Conservation (phyloP, 1,284 basidiomycete species). For the Amylostereum chailletii region DNA sequence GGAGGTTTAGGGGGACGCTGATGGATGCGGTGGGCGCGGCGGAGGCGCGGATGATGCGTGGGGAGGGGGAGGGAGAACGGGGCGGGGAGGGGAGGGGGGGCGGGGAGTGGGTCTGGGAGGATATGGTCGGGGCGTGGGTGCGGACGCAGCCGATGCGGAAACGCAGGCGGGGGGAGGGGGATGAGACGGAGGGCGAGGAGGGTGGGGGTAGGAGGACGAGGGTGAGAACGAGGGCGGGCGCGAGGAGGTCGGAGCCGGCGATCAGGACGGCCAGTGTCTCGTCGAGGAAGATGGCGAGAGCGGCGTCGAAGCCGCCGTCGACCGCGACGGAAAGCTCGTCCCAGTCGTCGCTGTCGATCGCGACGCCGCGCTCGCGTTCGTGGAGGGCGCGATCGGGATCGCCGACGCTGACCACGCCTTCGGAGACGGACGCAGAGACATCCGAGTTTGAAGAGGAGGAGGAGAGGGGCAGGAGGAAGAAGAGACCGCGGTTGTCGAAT, state of each 20-base stretch:
- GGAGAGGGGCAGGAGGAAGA: conserved; percentile 1
- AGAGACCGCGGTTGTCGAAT: conserved; percentile 15
- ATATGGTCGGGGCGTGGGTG: conserved; percentile 33
- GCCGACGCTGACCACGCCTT: neutral
- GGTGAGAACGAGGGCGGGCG: neutral
- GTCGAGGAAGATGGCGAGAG: too few relatives aligned
- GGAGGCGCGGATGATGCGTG: conserved; percentile 29
- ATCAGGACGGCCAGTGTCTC: neutral
- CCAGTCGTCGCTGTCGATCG: too few relatives aligned
- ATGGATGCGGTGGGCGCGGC: conserved; percentile 40
- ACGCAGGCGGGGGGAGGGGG: neutral
- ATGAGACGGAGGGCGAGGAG: neutral
- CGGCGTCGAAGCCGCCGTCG: too few relatives aligned
- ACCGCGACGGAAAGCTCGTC: too few relatives aligned
- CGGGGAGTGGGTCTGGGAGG: conserved; percentile 36
- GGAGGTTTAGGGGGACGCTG: conserved; percentile 27
- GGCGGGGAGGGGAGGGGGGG: neutral
- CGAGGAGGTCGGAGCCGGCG: neutral
- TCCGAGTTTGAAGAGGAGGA: neutral
- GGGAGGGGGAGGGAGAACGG: too few relatives aligned
- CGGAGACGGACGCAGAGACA: neutral
- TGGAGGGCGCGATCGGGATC: too few relatives aligned
- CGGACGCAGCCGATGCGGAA: conserved; percentile 21
- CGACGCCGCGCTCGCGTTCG: too few relatives aligned
- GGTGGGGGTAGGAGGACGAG: neutral